Percentiles rank a stretch among this genome's conserved stretches.
phyloP scores from a whole-genome alignment of 805 yeast genomes.

The Candida awuae region DNA sequence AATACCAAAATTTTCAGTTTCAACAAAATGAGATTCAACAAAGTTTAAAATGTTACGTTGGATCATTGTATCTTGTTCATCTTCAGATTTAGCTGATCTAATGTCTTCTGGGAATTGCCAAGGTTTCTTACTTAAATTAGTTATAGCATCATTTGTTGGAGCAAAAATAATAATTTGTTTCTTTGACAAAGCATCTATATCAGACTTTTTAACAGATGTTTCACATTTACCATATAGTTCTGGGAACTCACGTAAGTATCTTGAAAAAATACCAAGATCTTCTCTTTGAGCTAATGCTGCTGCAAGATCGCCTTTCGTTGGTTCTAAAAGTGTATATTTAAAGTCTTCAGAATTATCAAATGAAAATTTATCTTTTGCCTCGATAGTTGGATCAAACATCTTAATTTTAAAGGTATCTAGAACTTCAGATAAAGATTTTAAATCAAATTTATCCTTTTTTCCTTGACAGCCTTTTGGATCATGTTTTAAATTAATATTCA shows the following conservation, averaged over 20 bases:
- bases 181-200: constrained; percentile 2
- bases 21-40: constrained; percentile 55
- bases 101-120: constrained; percentile 69
- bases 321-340: constrained; percentile 21
- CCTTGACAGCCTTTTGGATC: constrained; percentile 3
- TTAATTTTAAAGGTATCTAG: constrained; percentile 6
- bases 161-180: constrained; percentile 50
- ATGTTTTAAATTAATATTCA: constrained; percentile 2
- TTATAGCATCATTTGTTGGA: constrained; percentile 59
- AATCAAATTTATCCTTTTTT: constrained; percentile 3
- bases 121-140: constrained; percentile 48
- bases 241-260: constrained; percentile 59
- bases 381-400: constrained; percentile 4
- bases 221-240: constrained; percentile 39
- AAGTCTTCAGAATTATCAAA: constrained; percentile 8
- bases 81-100: constrained; percentile 31
- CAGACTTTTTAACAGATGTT: constrained; percentile 25
- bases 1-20: constrained; percentile 18
- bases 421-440: constrained; percentile 4
- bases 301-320: constrained; percentile 25
- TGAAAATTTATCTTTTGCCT: constrained; percentile 7
- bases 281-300: constrained; percentile 32
- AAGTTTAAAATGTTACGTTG: constrained; percentile 48
- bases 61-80: constrained; percentile 36
- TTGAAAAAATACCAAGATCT: constrained; percentile 54